Evolutionary conservation across 805 yeast genomes (phyloP).

Genomic region (Hanseniaspora taiwanica): DNA sequence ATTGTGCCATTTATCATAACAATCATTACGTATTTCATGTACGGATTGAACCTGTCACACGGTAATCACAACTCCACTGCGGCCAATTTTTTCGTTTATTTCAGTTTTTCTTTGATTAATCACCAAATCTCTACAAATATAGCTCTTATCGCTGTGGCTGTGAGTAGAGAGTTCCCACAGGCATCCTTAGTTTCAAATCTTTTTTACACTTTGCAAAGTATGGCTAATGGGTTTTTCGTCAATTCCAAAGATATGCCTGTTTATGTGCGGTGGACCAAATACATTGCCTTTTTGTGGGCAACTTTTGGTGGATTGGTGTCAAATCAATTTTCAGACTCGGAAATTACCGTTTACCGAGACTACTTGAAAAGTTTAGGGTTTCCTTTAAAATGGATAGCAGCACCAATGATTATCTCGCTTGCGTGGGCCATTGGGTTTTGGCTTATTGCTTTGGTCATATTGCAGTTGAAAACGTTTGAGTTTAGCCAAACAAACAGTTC

Average conservation of each 20-base stretch:
- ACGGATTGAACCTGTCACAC: constrained; percentile 42
- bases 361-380: constrained; percentile 48
- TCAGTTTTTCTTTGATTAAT: constrained; percentile 42
- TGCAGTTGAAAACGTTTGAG: constrained; percentile 33
- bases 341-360: constrained; percentile 44
- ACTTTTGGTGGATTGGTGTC: constrained; percentile 57
- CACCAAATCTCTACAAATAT: constrained; percentile 29
- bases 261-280: constrained; percentile 76
- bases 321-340: constrained; percentile 48
- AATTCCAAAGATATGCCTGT: constrained; percentile 67
- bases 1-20: constrained; percentile 48
- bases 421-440: constrained; percentile 49
- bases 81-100: constrained; percentile 46
- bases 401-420: constrained; percentile 47
- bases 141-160: constrained; percentile 30
- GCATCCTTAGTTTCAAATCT: constrained; percentile 51
- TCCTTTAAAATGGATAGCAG: constrained; percentile 46
- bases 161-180: constrained; percentile 46
- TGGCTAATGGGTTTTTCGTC: constrained; percentile 72
- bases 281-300: constrained; percentile 66
- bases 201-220: constrained; percentile 56
- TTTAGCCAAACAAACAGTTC: constrained; percentile 7
- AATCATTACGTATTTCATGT: constrained; percentile 59
- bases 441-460: constrained; percentile 31
- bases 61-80: constrained; percentile 10